Base-by-base conservation (phyloP, 2,329 filamentous ascomycete genomes). In the Penicillium sp. region DNA sequence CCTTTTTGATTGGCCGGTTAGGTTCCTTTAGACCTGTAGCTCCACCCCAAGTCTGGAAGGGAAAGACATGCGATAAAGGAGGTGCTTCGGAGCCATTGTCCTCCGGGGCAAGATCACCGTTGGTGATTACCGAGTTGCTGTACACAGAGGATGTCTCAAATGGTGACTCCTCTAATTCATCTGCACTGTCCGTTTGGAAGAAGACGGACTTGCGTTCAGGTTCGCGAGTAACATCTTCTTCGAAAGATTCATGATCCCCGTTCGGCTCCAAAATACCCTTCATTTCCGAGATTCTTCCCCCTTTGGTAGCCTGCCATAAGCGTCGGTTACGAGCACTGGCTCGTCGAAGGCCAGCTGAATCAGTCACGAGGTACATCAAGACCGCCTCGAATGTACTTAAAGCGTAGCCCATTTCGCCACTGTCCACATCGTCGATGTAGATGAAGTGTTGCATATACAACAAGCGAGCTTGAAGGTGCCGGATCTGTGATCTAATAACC, bases 401-500 rank as follows among this genome's bases (percentile, higher is more conserved):
- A 0, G 93, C 92, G 71, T 99, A 99, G 7, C 94, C 94, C 79
- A 95, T 88, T 74, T 99, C 94, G 42, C 94, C 94, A 55, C 86
- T 95, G 60, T 99, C 94, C 7, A 99, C 91, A 73, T 99, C 94
- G 63, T 97, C 94, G 44, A 96, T 92, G 72, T 96, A 99, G 60
- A 97, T 94, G 67, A 97, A 99, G 65, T 96, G 91, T 36, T 93
- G 89, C 81, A 97, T 96, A 69, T 97, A 99, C n/a, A 89, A 80
- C 40, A 99, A 77, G 17, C 93, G 84, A 3, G 94, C 91, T 63
- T 96, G 90, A 7, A 99, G 78, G 71, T 97, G 88, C 52, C 89
- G 86, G 21, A 96, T 86, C 54, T 94, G 89, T 9, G 93, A 90
- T 56, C 93, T 84, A 54, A 99, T 97, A 9, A 99, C 89, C 13